Conservation (phyloP, 495 filamentous ascomycete species). For the Pyrenula massariospora region DNA sequence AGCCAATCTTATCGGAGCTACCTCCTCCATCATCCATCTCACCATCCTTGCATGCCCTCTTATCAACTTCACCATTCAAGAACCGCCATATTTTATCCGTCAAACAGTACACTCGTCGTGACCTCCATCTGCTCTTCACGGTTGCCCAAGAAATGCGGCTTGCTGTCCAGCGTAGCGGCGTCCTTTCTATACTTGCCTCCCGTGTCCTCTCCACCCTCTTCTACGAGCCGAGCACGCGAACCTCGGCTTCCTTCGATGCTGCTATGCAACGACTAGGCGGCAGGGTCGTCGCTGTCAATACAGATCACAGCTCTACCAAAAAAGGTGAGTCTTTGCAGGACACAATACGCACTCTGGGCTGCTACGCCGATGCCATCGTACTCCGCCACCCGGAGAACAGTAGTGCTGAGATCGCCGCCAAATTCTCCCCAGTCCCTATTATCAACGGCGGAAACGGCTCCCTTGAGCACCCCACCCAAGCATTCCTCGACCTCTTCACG, state of each 20-base stretch:
- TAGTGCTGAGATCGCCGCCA: constrained; percentile 67
- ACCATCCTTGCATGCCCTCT: constrained; percentile 53
- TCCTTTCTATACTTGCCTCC: constrained; percentile 76
- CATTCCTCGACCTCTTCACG: constrained; percentile 96
- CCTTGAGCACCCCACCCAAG: constrained; percentile 93
- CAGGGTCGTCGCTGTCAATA: constrained; percentile 63
- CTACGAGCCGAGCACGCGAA: constrained; percentile 94
- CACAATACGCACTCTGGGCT: constrained; percentile 82
- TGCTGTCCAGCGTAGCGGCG: constrained; percentile 79
- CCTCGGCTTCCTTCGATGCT: constrained; percentile 90
- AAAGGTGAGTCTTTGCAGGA: constrained; percentile 94
- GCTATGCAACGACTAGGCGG: constrained; percentile 97
- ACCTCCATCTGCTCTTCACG: constrained; percentile 87
- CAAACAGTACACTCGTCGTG: constrained; percentile 70
- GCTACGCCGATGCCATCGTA: constrained; percentile 88
- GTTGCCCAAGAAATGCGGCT: constrained; percentile 95
- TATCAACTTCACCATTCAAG: constrained; percentile 75
- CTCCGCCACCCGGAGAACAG: constrained; percentile 78
- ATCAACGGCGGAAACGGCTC: constrained; percentile 96
- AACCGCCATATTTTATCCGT: constrained; percentile 80
- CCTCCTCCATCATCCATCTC: constrained; percentile 27
- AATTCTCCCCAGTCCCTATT: constrained; percentile 78
- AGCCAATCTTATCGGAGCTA: constrained; percentile 7
- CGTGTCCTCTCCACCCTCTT: constrained; percentile 83
- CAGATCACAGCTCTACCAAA: constrained; percentile 68